Base-by-base conservation (phyloP, 495 filamentous ascomycete species). In the Talaromyces wortmannii region DNA sequence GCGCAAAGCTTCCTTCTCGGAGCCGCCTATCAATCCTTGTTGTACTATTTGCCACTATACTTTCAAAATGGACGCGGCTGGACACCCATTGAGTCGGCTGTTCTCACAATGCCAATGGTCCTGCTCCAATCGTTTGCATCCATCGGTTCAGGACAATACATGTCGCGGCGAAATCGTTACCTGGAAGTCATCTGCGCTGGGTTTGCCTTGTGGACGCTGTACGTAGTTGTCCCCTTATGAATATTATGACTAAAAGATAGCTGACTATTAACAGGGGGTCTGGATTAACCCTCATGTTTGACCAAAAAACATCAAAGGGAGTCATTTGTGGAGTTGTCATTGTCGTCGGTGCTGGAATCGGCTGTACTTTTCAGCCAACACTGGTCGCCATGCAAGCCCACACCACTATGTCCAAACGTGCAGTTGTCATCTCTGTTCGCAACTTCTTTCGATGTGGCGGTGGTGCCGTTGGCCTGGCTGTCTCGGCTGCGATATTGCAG, bases 351-450 rank as follows among this genome's bases (percentile, higher is more conserved):
- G 58, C 75, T 4, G 83, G 83, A 4, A 62, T 82, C 5, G 84
- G 83, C n/a, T 70, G 69, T 50, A 77, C 77, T 12, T 83, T 85
- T 57, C 83, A 86, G 58, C 83, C 83, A 12, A 76, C 75, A 13
- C 68, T 87, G 0, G 78, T 87, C n/a, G 83, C 83, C 7, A 63
- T 83, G 17, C 83, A 86, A 63, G 81, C 84, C 8, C 81, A 85
- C 61, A 81, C 72, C 40, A 73, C 68, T 12, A 78, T 82, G 47
- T 62, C 75, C 1, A 80, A 87, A 48, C 72, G 83, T 45, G 84
- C 84, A 0, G 77, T 86, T 2, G 75, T 82, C 7, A 85, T 83
- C 29, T 78, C 77, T 10, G 74, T 82, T 54, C 77, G 83, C 6
- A 87, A 87, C 59, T 84, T 86, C 64, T 75, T 86, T 60, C 78